Percentiles rank a stretch among this genome's conserved stretches.
phyloP scores from a whole-genome alignment of 1,284 basidiomycete species.

The Puccinia polysora region DNA sequence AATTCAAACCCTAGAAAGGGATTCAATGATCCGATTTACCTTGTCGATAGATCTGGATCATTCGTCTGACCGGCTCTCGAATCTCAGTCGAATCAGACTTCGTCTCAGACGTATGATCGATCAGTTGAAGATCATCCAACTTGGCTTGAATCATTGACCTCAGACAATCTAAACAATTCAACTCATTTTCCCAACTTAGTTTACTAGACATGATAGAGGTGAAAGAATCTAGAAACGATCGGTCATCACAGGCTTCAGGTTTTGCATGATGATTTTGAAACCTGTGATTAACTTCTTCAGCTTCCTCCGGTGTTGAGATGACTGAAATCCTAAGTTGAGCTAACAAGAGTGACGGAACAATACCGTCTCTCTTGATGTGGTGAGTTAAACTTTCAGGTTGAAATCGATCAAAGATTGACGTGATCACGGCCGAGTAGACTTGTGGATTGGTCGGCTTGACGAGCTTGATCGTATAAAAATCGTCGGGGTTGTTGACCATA shows the following conservation, averaged over 20 bases:
- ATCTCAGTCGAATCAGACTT: constrained; percentile 10
- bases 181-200: constrained; percentile 31
- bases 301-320: constrained; percentile 8
- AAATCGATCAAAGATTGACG: constrained; percentile 6
- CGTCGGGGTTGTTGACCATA: constrained; percentile 22
- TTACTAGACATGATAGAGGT: background rate
- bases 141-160: constrained; percentile 7
- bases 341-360: background rate
- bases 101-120: background rate
- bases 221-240: background rate
- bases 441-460: background rate
- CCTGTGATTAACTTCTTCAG: background rate
- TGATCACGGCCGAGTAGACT: background rate
- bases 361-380: background rate
- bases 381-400: background rate
- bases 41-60: constrained; percentile 29
- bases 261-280: background rate
- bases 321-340: constrained; percentile 25
- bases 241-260: background rate
- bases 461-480: constrained; percentile 36
- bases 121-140: background rate
- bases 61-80: constrained; percentile 13
- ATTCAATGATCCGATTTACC: too few relatives aligned
- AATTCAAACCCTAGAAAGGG: background rate
- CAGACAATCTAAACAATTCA: constrained; percentile 24